Evolutionary conservation across 805 yeast genomes (phyloP).

Genomic region (Monosporozyma solicola): DNA sequence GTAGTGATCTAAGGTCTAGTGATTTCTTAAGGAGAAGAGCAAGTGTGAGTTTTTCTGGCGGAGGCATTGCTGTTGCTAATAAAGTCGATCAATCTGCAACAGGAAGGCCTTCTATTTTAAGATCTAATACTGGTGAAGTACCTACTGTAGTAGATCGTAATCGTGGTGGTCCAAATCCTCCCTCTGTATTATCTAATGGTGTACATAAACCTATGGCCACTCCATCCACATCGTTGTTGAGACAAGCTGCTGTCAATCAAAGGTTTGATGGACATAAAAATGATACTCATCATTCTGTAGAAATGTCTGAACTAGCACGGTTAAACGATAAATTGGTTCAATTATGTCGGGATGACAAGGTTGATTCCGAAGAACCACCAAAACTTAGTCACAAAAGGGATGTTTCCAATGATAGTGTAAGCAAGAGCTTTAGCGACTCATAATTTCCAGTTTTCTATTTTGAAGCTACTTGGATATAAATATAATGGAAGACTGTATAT

Average conservation of each 20-base stretch:
- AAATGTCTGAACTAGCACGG: constrained; percentile 21
- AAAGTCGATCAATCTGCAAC: background rate
- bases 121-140: background rate
- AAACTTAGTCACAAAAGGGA: background rate
- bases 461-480: too few species aligned
- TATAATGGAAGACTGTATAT: background rate
- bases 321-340: constrained; percentile 27
- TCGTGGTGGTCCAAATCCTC: background rate
- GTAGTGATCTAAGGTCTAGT: constrained; percentile 9
- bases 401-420: background rate
- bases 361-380: background rate
- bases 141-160: background rate
- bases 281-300: background rate
- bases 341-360: constrained; percentile 5
- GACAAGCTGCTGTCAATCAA: background rate
- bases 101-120: background rate
- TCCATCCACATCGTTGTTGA: background rate
- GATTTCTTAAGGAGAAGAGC: constrained; percentile 12
- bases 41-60: constrained; percentile 7
- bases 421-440: background rate
- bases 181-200: background rate
- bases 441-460: background rate
- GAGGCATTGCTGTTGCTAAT: constrained; percentile 3
- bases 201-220: background rate
- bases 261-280: background rate